Evolutionary conservation across 257 asterid genomes (phyloP).

Genomic region (Solanum microdontum): DNA sequence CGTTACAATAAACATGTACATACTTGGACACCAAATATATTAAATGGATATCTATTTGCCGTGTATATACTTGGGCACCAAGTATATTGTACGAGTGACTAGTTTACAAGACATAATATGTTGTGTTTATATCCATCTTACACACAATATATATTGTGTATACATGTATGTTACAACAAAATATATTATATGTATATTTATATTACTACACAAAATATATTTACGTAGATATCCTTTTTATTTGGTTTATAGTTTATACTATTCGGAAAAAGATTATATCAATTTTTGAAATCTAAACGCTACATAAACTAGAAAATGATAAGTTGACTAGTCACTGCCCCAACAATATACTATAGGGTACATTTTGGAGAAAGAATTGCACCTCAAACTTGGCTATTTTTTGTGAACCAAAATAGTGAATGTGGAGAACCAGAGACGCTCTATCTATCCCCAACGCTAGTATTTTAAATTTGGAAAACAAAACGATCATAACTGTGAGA

Average conservation of each 20-base stretch:
- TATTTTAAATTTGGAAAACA: not conserved
- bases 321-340: not conserved
- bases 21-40: not conserved
- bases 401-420: slow-evolving; percentile 1
- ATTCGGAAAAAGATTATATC: too few species aligned
- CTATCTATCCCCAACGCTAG: slow-evolving; percentile 23
- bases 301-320: too few species aligned
- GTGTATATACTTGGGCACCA: not conserved
- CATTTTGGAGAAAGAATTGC: not conserved
- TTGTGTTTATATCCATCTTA: not conserved
- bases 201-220: too few species aligned
- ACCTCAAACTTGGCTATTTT: not conserved
- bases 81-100: not conserved
- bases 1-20: not conserved
- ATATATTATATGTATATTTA: too few species aligned
- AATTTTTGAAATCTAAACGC: too few species aligned
- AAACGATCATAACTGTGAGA: slow-evolving; percentile 9
- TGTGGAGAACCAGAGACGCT: slow-evolving; percentile 42
- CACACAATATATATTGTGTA: not conserved
- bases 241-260: too few species aligned
- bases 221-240: too few species aligned
- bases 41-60: not conserved
- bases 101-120: not conserved
- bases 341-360: not conserved
- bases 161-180: not conserved